Percentiles rank a stretch among this genome's conserved stretches.
These are phyloP conservation scores for Sphaerulina vaccinii DNA, from an alignment of 2,329 filamentous ascomycete genomes.

Conservation along the genomic window DNA sequence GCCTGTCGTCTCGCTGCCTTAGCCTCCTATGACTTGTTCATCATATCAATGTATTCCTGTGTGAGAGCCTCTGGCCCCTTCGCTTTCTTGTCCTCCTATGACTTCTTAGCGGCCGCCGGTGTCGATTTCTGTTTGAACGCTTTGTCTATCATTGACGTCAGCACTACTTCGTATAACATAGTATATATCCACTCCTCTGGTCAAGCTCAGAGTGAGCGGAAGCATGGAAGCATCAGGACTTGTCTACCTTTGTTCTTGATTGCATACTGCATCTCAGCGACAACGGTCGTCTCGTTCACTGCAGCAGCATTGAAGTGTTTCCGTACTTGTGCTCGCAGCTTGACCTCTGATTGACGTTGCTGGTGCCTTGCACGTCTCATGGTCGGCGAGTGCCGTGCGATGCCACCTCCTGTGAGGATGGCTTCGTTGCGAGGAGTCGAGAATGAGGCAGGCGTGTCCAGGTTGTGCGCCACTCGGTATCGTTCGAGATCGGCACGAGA, in stretches of 20 bases:
- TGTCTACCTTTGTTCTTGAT: constrained; percentile 58
- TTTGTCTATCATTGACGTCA: constrained; percentile 40
- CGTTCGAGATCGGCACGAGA: constrained; percentile 67
- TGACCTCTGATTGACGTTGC: constrained; percentile 68
- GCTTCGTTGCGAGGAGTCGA: constrained; percentile 50
- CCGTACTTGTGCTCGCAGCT: constrained; percentile 68
- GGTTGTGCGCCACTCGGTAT: constrained; percentile 71
- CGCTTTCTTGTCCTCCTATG: too few species aligned
- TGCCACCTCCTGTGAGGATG: constrained; percentile 50
- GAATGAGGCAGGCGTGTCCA: constrained; percentile 70
- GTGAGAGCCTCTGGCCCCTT: too few species aligned
- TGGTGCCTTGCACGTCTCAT: constrained; percentile 67
- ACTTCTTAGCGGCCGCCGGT: constrained; percentile 32
- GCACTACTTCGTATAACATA: not conserved
- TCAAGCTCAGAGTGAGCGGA: too few species aligned
- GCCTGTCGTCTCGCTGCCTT: too few species aligned
- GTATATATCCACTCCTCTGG: too few species aligned
- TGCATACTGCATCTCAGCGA: constrained; percentile 76
- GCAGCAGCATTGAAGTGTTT: constrained; percentile 82
- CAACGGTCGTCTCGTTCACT: constrained; percentile 77
- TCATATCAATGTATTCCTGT: too few species aligned
- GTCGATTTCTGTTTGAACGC: constrained; percentile 48
- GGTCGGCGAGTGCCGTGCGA: constrained; percentile 72
- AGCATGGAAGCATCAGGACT: too few species aligned
- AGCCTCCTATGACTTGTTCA: too few species aligned